Conservation (phyloP, 331 rosid species). For the Malus hybrid region DNA sequence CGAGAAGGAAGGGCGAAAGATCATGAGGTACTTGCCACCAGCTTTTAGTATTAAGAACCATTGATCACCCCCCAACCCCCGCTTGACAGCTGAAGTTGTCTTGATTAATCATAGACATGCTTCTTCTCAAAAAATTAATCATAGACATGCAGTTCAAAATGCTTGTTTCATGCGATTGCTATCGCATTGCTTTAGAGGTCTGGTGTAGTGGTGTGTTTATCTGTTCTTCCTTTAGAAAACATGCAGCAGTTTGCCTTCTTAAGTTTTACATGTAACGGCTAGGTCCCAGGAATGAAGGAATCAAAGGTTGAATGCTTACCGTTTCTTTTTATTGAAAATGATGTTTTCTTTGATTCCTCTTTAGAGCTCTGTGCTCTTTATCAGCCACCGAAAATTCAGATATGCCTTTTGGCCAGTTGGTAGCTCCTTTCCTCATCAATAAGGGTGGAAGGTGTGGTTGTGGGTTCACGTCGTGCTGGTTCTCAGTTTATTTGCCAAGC, state of each 20-base stretch:
- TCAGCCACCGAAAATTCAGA: background rate
- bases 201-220: background rate
- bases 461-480: background rate
- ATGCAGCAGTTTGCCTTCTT: background rate
- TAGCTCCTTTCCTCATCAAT: background rate
- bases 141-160: background rate
- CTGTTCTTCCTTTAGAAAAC: background rate
- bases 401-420: background rate
- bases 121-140: no score
- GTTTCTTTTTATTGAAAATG: background rate
- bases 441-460: background rate
- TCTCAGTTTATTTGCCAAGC: no score
- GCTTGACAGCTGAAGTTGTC: background rate
- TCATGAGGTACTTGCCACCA: constrained; percentile 61
- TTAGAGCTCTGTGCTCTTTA: background rate
- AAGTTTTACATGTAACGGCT: background rate
- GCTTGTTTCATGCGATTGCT: background rate
- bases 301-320: background rate
- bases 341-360: background rate
- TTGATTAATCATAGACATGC: background rate
- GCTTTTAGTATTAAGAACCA: constrained; percentile 6
- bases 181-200: background rate
- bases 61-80: no score
- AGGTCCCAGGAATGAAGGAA: background rate
- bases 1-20: constrained; percentile 92